A percentile compares a stretch with the other conserved stretches of the same genome.
These are phyloP conservation scores for Pestalotiopsis sp. DNA, from an alignment of 2,329 filamentous ascomycete genomes.

Conservation along the genomic window DNA sequence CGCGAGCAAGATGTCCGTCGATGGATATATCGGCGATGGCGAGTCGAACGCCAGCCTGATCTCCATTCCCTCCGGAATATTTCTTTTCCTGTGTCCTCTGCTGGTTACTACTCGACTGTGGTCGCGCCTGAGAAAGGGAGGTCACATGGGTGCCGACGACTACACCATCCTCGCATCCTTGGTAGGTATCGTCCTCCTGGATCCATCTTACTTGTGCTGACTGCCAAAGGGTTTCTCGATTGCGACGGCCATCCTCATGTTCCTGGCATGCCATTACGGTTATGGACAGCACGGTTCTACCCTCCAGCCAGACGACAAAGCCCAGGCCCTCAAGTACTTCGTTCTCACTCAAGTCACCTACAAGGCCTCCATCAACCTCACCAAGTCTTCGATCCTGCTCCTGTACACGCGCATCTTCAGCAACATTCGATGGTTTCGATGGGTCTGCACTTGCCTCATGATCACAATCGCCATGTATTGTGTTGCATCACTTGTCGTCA, in stretches of 20 bases:
- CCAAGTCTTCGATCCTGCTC: conserved; percentile 34
- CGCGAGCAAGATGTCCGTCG: neutral
- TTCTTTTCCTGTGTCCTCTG: conserved; percentile 27
- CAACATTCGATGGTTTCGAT: conserved; percentile 30
- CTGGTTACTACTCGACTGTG: conserved; percentile 29
- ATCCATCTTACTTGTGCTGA: neutral
- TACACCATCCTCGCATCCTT: conserved; percentile 29
- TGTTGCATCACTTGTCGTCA: conserved; percentile 27
- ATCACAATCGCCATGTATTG: conserved; percentile 27
- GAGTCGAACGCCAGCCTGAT: conserved; percentile 24
- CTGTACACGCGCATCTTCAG: conserved; percentile 36
- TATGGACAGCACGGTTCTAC: conserved; percentile 28
- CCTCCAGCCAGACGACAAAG: conserved; percentile 21
- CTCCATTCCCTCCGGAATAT: conserved; percentile 27
- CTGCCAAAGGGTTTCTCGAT: conserved; percentile 26
- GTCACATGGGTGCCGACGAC: conserved; percentile 28
- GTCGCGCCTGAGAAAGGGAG: conserved; percentile 26
- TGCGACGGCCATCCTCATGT: conserved; percentile 25
- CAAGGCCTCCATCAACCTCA: conserved; percentile 35
- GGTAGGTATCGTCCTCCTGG: conserved; percentile 13
- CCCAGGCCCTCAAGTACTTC: conserved; percentile 32
- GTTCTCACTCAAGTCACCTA: conserved; percentile 36
- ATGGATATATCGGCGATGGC: neutral
- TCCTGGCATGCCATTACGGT: conserved; percentile 30
- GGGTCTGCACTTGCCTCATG: conserved; percentile 27